Evolutionary conservation across 495 filamentous ascomycete species (phyloP).

Genomic region (Podospora conica): DNA sequence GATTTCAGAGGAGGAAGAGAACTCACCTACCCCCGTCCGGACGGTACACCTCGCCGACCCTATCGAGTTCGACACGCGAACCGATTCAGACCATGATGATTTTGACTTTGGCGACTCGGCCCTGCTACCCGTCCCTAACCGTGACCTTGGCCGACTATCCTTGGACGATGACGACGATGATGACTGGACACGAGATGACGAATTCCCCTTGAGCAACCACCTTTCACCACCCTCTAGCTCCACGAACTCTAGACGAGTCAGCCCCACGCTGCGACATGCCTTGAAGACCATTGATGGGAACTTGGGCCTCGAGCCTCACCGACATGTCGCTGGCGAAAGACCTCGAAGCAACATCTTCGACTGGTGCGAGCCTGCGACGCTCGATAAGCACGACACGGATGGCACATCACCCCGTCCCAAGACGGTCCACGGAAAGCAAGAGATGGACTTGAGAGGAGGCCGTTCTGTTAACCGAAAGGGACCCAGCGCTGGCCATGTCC

Average conservation of each 20-base stretch:
- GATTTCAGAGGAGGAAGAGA: conserved; percentile 63
- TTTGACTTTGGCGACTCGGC: conserved; percentile 18
- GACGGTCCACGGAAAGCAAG: conserved; percentile 88
- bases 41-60: conserved; percentile 20
- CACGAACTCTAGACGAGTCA: conserved; percentile 40
- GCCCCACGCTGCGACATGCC: conserved; percentile 39
- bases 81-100: conserved; percentile 3
- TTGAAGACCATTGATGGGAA: conserved; percentile 39
- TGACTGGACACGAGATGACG: conserved; percentile 55
- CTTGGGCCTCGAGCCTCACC: conserved; percentile 24
- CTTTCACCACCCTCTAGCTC: conserved; percentile 51
- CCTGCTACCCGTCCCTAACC: conserved; percentile 17
- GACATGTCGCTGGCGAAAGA: conserved; percentile 37
- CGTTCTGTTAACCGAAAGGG: conserved; percentile 67
- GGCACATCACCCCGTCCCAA: conserved; percentile 65
- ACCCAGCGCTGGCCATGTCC: conserved; percentile 70
- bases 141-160: conserved; percentile 42
- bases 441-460: conserved; percentile 63
- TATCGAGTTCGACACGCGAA: conserved; percentile 14
- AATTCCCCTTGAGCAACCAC: conserved; percentile 43
- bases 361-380: conserved; percentile 68
- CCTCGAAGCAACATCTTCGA: conserved; percentile 68
- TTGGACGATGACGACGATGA: conserved; percentile 60
- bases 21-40: conserved; percentile 51
- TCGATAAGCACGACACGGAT: conserved; percentile 47